Conservation (phyloP, 805 yeast species). For the Ogataea wickerhamii region DNA sequence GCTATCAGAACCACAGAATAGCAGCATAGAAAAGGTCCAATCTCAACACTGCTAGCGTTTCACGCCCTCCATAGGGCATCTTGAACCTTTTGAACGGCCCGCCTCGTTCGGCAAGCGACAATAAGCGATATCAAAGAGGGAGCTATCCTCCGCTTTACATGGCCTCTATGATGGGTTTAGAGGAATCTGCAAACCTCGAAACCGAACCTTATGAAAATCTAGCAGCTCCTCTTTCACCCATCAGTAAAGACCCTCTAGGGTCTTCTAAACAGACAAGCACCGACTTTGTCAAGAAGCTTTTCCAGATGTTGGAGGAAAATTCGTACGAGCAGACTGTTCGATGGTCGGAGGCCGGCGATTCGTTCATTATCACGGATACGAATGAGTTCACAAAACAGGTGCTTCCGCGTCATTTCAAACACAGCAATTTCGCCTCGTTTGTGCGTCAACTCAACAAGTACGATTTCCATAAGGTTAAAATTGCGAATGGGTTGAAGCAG, state of each 20-base stretch:
- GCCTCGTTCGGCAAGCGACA: too few relatives aligned
- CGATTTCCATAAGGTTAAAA: slow-evolving; percentile 93
- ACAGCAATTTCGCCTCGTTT: slow-evolving; percentile 89
- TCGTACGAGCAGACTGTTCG: slow-evolving; percentile 70
- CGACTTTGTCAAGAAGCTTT: slow-evolving; percentile 75
- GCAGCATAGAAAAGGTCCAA: too few relatives aligned
- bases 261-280: slow-evolving; percentile 19
- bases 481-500: slow-evolving; percentile 58
- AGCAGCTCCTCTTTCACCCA: slow-evolving; percentile 3
- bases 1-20: too few relatives aligned
- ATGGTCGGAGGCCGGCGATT: slow-evolving; percentile 84
- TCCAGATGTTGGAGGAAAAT: slow-evolving; percentile 81
- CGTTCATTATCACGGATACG: slow-evolving; percentile 85
- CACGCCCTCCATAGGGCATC: too few relatives aligned
- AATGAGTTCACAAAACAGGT: slow-evolving; percentile 86
- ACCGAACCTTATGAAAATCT: background rate
- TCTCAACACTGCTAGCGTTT: too few relatives aligned
- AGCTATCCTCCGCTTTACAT: too few relatives aligned
- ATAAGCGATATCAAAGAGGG: too few relatives aligned
- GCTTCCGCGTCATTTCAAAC: slow-evolving; percentile 90
- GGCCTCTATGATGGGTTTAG: slow-evolving; percentile 9
- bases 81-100: too few relatives aligned
- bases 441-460: slow-evolving; percentile 95
- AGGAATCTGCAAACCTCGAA: slow-evolving; percentile 2
- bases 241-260: background rate